A percentile compares a stretch with the other conserved stretches of the same genome.
Evolutionary conservation across 441 rosid genomes (phyloP).

Genomic region (Populus hybrid): DNA sequence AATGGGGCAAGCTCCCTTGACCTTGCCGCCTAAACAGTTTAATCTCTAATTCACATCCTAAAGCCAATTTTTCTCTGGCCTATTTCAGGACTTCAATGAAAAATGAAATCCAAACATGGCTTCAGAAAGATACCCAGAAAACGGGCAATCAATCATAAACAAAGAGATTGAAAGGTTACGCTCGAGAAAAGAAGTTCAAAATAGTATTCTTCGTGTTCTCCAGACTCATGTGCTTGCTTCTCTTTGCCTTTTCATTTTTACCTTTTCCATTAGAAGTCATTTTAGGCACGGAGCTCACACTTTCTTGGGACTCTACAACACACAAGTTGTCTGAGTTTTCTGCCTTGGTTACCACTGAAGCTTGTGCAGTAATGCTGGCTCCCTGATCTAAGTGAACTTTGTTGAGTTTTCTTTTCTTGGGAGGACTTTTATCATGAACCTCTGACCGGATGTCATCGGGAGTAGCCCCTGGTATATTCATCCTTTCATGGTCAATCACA

Average conservation of each 20-base stretch:
- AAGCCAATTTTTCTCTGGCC: background rate
- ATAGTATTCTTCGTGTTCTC: slow-evolving; percentile 41
- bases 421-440: slow-evolving; percentile 7
- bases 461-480: slow-evolving; percentile 21
- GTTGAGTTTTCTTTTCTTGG: slow-evolving; percentile 22
- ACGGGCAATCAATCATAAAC: background rate
- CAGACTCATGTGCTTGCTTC: slow-evolving; percentile 22
- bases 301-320: slow-evolving; percentile 37
- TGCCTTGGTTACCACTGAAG: slow-evolving; percentile 36
- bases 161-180: slow-evolving; percentile 19
- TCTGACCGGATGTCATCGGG: slow-evolving; percentile 15
- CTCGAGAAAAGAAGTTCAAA: slow-evolving; percentile 56
- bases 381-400: slow-evolving; percentile 16
- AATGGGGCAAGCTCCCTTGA: background rate
- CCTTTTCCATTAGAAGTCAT: slow-evolving; percentile 25
- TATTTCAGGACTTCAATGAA: background rate
- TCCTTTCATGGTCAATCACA: slow-evolving; percentile 19
- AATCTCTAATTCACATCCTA: background rate
- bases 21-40: background rate
- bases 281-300: slow-evolving; percentile 38
- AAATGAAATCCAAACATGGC: no score
- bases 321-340: slow-evolving; percentile 20
- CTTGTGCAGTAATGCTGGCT: slow-evolving; percentile 25
- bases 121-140: background rate
- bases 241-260: slow-evolving; percentile 32